A percentile compares a stretch with the other conserved stretches of the same genome.
Conservation (phyloP, 1,139 yeast species). For the Yamadazyma diddensiae region DNA sequence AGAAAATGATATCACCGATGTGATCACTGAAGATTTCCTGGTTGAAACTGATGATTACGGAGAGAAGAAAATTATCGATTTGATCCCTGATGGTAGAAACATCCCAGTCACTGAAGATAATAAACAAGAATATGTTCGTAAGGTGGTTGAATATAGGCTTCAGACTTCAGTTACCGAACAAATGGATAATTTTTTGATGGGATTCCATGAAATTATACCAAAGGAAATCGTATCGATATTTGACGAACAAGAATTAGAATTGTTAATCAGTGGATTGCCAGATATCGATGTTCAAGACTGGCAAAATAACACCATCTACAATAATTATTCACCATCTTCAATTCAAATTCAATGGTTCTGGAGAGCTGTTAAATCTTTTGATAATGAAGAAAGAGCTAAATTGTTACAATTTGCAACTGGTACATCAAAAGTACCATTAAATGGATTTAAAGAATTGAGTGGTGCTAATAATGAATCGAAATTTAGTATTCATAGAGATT, state of each 20-base stretch:
- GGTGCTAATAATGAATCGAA: slow-evolving; percentile 87
- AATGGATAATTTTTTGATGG: slow-evolving; percentile 78
- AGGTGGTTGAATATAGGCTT: slow-evolving; percentile 83
- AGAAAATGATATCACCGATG: slow-evolving; percentile 94
- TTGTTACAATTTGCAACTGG: slow-evolving; percentile 96
- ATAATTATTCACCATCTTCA: slow-evolving; percentile 79
- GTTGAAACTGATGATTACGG: slow-evolving; percentile 95
- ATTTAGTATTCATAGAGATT: slow-evolving; percentile 88
- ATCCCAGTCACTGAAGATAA: slow-evolving; percentile 88
- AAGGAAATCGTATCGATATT: slow-evolving; percentile 81
- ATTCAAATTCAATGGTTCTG: slow-evolving; percentile 96
- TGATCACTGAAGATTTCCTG: slow-evolving; percentile 93
- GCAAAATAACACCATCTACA: slow-evolving; percentile 82
- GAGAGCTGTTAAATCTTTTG: slow-evolving; percentile 96
- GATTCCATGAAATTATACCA: slow-evolving; percentile 93
- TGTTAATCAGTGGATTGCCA: slow-evolving; percentile 90
- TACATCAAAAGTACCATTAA: slow-evolving; percentile 92
- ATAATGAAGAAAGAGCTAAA: slow-evolving; percentile 91
- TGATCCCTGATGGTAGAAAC: slow-evolving; percentile 78
- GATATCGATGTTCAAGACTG: slow-evolving; percentile 95
- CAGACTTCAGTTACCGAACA: slow-evolving; percentile 85
- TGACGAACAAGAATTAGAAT: slow-evolving; percentile 93
- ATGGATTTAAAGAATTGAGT: slow-evolving; percentile 86
- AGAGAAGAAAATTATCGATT: slow-evolving; percentile 74
- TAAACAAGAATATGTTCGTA: slow-evolving; percentile 83